These are phyloP conservation scores for Cenchrus fungigraminus DNA, from an alignment of 176 grass and related monocot genomes.

Conservation along the genomic window DNA sequence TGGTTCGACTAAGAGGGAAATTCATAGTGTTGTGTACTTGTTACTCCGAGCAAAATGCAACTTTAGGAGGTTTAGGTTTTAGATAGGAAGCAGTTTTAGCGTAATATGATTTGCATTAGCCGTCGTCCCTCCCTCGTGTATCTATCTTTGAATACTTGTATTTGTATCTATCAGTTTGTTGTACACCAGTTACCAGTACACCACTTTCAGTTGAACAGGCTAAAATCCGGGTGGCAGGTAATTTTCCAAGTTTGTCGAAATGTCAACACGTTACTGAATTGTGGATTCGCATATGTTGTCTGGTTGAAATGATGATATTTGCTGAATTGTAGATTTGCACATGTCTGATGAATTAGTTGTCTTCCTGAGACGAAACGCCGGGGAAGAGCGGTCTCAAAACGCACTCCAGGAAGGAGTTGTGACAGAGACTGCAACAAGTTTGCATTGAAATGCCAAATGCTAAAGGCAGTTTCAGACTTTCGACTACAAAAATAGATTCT, in stretches of 20 bases:
- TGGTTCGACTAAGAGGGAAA: neutral
- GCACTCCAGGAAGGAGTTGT: neutral
- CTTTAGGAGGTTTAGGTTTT: slow-evolving; percentile 8
- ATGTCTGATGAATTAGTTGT: neutral
- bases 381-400: too few species aligned
- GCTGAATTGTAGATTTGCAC: too few species aligned
- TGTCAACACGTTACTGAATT: neutral
- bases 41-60: neutral
- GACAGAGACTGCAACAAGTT: neutral
- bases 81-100: neutral
- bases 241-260: neutral
- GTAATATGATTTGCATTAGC: neutral
- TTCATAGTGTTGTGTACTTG: slow-evolving; percentile 4
- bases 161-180: slow-evolving; percentile 11
- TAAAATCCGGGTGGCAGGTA: neutral
- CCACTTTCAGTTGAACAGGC: neutral
- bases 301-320: neutral
- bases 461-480: neutral
- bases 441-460: neutral
- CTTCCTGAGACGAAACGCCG: too few species aligned
- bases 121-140: neutral
- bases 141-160: neutral
- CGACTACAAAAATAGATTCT: neutral
- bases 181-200: neutral
- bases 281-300: neutral